Base-by-base conservation (phyloP, 2,329 filamentous ascomycete species). In the Keithomyces neogunnii region DNA sequence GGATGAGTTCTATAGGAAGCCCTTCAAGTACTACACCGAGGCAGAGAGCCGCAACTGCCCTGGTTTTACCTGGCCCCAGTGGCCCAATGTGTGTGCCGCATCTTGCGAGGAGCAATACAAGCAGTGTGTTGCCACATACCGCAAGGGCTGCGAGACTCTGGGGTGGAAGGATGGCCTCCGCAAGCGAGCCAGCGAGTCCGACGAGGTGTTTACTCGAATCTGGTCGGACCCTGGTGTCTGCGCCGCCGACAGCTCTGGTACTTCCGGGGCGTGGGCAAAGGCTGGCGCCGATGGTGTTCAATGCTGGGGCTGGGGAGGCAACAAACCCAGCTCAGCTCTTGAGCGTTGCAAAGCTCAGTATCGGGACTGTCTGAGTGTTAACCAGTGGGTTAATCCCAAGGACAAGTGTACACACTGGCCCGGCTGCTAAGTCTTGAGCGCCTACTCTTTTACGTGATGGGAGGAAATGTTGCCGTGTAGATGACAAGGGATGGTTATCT, bases 101-200 rank as follows among this genome's bases (percentile, higher is more conserved):
- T 76, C 78, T 32, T 81, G 78, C 68, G 69, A 74, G 63, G 66
- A 68, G 48, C 78, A 81, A 67, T 77, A 73, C 62, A 60, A 72
- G 36, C 63, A 72, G 50, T 81, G 77, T 61, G 57, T 69, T 29
- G 62, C 61, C 40, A 71, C 72, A 39, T 81, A 81, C 57, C 74
- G 72, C 51, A 61, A 76, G 63, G 70, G 73, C 42, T 80, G 77
- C 67, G 66, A 68, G 58, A 57, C 56, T 44, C 55, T 64, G 29
- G 59, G 61, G 52, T 57, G 58, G 47, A 59, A 62, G 53, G 56
- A 56, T 53, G 57, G 56, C 44, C 60, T 60, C 52, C 55, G 58
- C 48, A 59, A 59, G 54, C 63, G 62, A 38, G 38, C 44, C 36
- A 56, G 56, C 29, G 63, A 62, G 54, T 54, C 58, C 9, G 45